Evolutionary conservation across 371 early-diverging fungal genomes (phyloP).

Genomic region (Choanephora cucurbitarum): DNA sequence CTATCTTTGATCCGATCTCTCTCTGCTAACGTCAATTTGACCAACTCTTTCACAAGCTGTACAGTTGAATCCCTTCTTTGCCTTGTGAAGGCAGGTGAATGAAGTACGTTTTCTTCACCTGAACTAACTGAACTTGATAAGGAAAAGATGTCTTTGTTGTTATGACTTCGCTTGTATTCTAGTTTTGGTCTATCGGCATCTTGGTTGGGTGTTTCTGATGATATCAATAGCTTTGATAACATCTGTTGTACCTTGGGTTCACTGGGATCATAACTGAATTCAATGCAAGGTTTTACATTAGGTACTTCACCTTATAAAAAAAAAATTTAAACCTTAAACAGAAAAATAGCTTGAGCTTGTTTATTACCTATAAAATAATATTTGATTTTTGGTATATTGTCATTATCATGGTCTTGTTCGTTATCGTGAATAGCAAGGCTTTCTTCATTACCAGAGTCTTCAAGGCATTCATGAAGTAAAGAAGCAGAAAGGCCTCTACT

Average conservation of each 20-base stretch:
- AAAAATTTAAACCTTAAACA: slow-evolving; percentile 13
- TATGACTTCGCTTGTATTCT: slow-evolving; percentile 32
- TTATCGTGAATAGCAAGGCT: background rate
- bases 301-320: slow-evolving; percentile 38
- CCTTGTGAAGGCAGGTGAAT: slow-evolving; percentile 5
- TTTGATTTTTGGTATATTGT: slow-evolving; percentile 40
- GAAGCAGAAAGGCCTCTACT: slow-evolving; percentile 31
- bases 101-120: background rate
- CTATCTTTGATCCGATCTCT: too few relatives aligned
- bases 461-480: slow-evolving; percentile 29
- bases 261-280: slow-evolving; percentile 38
- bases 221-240: slow-evolving; percentile 8
- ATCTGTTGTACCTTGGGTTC: slow-evolving; percentile 26
- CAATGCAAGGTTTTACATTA: slow-evolving; percentile 45
- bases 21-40: slow-evolving; percentile 9
- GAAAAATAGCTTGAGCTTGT: too few relatives aligned
- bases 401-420: slow-evolving; percentile 2
- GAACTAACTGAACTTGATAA: slow-evolving; percentile 14
- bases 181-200: slow-evolving; percentile 23
- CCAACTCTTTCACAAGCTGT: slow-evolving; percentile 21
- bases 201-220: slow-evolving; percentile 10
- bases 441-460: background rate
- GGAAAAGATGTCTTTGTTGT: slow-evolving; percentile 45
- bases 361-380: slow-evolving; percentile 56
- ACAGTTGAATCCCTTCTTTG: slow-evolving; percentile 18